Evolutionary conservation across 192 early-diverging fungal genomes (phyloP), one percentile per base, ranked within the genome.

Genomic region (Coemansia sp.): DNA sequence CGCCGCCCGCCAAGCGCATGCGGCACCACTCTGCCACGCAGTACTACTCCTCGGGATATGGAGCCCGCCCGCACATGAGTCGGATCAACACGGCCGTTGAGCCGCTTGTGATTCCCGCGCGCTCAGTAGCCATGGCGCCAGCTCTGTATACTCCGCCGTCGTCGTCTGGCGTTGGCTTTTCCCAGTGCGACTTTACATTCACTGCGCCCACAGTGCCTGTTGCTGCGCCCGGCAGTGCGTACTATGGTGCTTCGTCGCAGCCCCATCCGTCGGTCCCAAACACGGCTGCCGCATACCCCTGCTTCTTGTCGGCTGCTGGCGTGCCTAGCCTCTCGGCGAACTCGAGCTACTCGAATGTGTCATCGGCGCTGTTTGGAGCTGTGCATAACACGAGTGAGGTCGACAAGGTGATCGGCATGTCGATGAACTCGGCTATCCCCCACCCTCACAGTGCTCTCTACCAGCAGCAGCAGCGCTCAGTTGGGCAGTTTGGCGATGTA

Each of bases 1-100:
- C 78, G 43, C 73, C 78, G 2, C 73, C 73, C 3, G 65, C 78
- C 38, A 81, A 81, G 73, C 78, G 78, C 67, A 69, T 66, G 60
- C 78, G 78, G 60, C 61, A 31, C 12, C 61, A 31, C 12, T n/a
- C 65, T 2, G 25, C 59, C 35, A 43, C 72, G 41, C 66, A 35
- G 37, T 57, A 28, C 55, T 66, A 38, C 62, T 26, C 59, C 16
- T 38, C 70, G 11, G 59, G 64, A 50, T 28, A 59, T 31, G 43
- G 43, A 47, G 48, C 45, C 52, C 21, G 52, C 65, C 18, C 42
- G 4, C 62, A 62, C 37, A 26, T 36, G 35, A 43, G 35, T n/a
- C 33, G 53, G 25, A 20, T 56, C 31, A 28, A 48, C 57, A 26
- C 38, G n/a, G 10, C 66, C 3, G 42, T 71, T 3, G 76, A 78